phyloP scores from a whole-genome alignment of 352 stramenopile species.

The Phytophthora vignae region DNA sequence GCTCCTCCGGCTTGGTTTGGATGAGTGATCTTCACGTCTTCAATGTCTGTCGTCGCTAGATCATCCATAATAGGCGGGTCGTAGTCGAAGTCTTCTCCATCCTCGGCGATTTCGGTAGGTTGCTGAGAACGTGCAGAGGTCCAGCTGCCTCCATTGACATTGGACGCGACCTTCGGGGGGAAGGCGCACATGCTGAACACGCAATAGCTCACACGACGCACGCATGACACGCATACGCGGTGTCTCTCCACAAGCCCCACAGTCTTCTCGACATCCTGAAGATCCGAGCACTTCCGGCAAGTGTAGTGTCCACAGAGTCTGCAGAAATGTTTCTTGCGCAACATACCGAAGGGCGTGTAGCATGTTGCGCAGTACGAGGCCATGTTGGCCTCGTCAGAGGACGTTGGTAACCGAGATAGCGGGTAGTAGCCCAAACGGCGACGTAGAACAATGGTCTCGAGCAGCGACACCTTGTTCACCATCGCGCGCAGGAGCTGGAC shows the following conservation, averaged over 20 bases:
- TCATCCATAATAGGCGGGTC: slow-evolving; percentile 51
- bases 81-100: slow-evolving; percentile 34
- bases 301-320: slow-evolving; percentile 61
- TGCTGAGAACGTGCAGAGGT: slow-evolving; percentile 22
- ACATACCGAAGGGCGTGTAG: slow-evolving; percentile 51
- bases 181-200: slow-evolving; percentile 51
- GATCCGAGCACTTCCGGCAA: slow-evolving; percentile 59
- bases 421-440: slow-evolving; percentile 64
- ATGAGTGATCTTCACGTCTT: slow-evolving; percentile 42
- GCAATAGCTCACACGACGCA: slow-evolving; percentile 57
- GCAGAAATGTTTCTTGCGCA: slow-evolving; percentile 64
- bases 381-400: slow-evolving; percentile 30
- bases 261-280: slow-evolving; percentile 57
- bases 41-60: slow-evolving; percentile 42
- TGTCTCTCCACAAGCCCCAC: slow-evolving; percentile 49
- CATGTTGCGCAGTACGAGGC: slow-evolving; percentile 56
- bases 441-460: slow-evolving; percentile 55
- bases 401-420: slow-evolving; percentile 34
- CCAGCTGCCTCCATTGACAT: slow-evolving; percentile 38
- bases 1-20: slow-evolving; percentile 17
- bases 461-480: slow-evolving; percentile 46
- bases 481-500: slow-evolving; percentile 60
- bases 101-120: slow-evolving; percentile 28
- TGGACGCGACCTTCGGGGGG: slow-evolving; percentile 32
- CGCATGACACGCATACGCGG: slow-evolving; percentile 59